These are phyloP conservation scores for Aspergillus incahuasiensis DNA, from an alignment of 495 filamentous ascomycete genomes.

Conservation along the genomic window DNA sequence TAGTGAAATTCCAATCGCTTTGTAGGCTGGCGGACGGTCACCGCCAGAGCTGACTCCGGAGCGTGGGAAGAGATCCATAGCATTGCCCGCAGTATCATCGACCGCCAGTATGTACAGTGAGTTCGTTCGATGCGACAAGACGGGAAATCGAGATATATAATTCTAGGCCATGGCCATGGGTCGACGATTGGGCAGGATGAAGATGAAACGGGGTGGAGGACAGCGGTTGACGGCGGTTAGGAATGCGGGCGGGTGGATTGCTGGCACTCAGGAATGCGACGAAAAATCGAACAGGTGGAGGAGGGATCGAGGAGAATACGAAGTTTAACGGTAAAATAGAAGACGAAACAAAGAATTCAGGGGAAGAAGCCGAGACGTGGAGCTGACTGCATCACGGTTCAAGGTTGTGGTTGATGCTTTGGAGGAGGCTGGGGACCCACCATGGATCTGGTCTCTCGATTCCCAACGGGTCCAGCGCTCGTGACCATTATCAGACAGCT, in stretches of 20 bases:
- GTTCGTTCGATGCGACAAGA: background rate
- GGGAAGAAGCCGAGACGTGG: slow-evolving; percentile 5
- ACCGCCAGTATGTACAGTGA: background rate
- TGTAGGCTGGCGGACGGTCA: slow-evolving; percentile 61
- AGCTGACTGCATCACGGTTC: background rate
- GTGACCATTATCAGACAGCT: background rate
- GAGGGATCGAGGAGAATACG: background rate
- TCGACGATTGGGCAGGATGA: slow-evolving; percentile 4
- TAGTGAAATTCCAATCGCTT: slow-evolving; percentile 80
- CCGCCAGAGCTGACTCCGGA: slow-evolving; percentile 38
- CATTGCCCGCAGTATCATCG: slow-evolving; percentile 7
- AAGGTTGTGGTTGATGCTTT: background rate
- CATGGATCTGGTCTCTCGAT: background rate
- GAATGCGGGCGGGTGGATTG: background rate
- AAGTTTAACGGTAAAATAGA: background rate
- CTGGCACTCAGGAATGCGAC: slow-evolving; percentile 3
- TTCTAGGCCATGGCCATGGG: slow-evolving; percentile 8
- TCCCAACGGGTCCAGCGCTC: background rate
- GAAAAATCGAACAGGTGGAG: background rate
- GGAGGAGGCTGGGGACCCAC: slow-evolving; percentile 7
- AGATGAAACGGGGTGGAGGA: slow-evolving; percentile 7
- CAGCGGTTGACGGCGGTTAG: slow-evolving; percentile 7
- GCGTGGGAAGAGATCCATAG: slow-evolving; percentile 52
- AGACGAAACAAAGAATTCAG: slow-evolving; percentile 1
- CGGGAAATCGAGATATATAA: slow-evolving; percentile 1